Evolutionary conservation across 345 rosid genomes (phyloP).

Genomic region (Rhodomyrtus tomentosa): DNA sequence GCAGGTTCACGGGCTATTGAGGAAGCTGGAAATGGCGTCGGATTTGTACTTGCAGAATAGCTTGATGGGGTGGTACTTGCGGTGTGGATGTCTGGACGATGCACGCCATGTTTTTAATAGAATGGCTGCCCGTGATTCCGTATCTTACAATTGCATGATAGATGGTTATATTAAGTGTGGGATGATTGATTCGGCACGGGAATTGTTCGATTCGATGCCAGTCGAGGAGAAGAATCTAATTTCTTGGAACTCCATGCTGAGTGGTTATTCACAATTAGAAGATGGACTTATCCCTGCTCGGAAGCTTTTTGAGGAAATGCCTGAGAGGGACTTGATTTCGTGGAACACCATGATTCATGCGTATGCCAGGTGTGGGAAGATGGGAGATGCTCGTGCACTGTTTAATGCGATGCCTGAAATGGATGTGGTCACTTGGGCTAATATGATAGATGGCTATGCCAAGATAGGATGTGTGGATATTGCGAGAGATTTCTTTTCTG

Average conservation of each 20-base stretch:
- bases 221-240: slow-evolving; percentile 25
- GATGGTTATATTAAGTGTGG: slow-evolving; percentile 46
- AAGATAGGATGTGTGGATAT: slow-evolving; percentile 17
- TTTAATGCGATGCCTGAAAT: slow-evolving; percentile 30
- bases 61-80: slow-evolving; percentile 14
- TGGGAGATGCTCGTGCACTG: slow-evolving; percentile 24
- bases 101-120: slow-evolving; percentile 23
- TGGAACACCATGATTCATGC: slow-evolving; percentile 42
- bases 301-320: slow-evolving; percentile 41
- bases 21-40: slow-evolving; percentile 15
- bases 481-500: slow-evolving; percentile 21
- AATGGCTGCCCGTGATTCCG: slow-evolving; percentile 24
- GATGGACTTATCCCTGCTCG: slow-evolving; percentile 27
- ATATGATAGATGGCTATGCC: slow-evolving; percentile 31
- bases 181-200: slow-evolving; percentile 25
- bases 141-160: slow-evolving; percentile 37
- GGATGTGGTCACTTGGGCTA: slow-evolving; percentile 35
- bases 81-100: slow-evolving; percentile 7
- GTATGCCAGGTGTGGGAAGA: slow-evolving; percentile 21
- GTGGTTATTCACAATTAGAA: slow-evolving; percentile 25
- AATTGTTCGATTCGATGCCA: slow-evolving; percentile 40
- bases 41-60: slow-evolving; percentile 30
- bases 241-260: slow-evolving; percentile 62
- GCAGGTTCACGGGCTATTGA: slow-evolving; percentile 42
- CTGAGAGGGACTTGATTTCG: slow-evolving; percentile 31